A percentile compares a stretch with the other conserved stretches of the same genome.
phyloP scores from a whole-genome alignment of 2,329 filamentous ascomycete genomes.

The Aspergillus hortae region DNA sequence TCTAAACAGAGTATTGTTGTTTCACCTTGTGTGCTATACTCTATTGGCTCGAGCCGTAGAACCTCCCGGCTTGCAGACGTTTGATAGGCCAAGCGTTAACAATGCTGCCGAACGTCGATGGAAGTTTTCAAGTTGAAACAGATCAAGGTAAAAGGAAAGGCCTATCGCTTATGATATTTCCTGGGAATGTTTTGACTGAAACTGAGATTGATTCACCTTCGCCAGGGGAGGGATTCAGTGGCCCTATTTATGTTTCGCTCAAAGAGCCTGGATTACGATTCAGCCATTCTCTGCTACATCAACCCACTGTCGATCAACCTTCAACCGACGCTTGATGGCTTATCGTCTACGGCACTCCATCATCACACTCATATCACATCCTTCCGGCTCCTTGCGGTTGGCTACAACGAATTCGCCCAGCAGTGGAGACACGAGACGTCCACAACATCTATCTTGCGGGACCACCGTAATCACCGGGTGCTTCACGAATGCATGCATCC shows the following conservation, averaged over 20 bases:
- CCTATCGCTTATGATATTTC: conserved; percentile 20
- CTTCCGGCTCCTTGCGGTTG: conserved; percentile 30
- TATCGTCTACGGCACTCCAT: conserved; percentile 30
- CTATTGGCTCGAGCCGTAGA: conserved; percentile 30
- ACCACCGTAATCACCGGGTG: conserved; percentile 30
- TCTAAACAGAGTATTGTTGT: conserved; percentile 25
- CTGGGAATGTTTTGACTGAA: conserved; percentile 27
- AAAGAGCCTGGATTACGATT: conserved; percentile 23
- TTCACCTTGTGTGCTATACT: conserved; percentile 28
- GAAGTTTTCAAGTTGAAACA: conserved; percentile 22
- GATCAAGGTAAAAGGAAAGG: conserved; percentile 13
- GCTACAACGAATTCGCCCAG: conserved; percentile 26
- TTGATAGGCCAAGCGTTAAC: conserved; percentile 33
- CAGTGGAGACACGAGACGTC: conserved; percentile 35
- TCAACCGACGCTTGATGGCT: conserved; percentile 29
- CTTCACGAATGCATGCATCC: conserved; percentile 37
- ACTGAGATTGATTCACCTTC: conserved; percentile 28
- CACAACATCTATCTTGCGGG: conserved; percentile 28
- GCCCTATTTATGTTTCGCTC: conserved; percentile 41
- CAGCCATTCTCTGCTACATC: conserved; percentile 19
- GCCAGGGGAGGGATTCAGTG: conserved; percentile 23
- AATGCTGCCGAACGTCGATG: conserved; percentile 18
- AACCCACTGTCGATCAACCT: conserved; percentile 30
- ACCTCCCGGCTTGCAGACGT: conserved; percentile 22
- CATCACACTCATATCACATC: conserved; percentile 26